These are phyloP conservation scores for Xerocomellus intermedius DNA, from an alignment of 768 basidiomycete species.

Conservation along the genomic window DNA sequence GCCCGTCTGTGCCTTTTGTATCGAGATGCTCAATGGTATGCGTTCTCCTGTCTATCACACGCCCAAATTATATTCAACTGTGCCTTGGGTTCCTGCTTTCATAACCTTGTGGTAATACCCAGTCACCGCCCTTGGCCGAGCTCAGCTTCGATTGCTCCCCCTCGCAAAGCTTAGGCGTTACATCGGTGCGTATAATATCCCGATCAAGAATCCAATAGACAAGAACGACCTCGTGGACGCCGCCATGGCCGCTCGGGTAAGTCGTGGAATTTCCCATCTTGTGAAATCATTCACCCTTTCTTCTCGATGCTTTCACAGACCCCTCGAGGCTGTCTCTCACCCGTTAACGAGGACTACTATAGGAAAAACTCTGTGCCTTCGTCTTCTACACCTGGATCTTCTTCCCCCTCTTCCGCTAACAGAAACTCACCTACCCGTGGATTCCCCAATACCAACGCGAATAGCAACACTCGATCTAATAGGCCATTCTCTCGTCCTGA, in stretches of 20 bases:
- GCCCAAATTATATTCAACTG: background rate
- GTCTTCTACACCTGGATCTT: slow-evolving; percentile 7
- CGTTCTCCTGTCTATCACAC: background rate
- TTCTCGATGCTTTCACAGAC: slow-evolving; percentile 36
- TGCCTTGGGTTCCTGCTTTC: background rate
- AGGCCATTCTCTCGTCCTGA: slow-evolving; percentile 61
- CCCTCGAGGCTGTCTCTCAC: slow-evolving; percentile 59
- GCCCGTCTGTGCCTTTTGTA: slow-evolving; percentile 71
- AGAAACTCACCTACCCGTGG: slow-evolving; percentile 16
- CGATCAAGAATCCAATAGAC: slow-evolving; percentile 60
- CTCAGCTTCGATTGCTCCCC: slow-evolving; percentile 53
- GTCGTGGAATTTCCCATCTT: slow-evolving; percentile 20
- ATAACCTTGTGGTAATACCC: background rate
- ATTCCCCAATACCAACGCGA: slow-evolving; percentile 4
- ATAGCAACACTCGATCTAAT: slow-evolving; percentile 24
- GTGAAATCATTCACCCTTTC: background rate
- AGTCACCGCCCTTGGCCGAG: slow-evolving; percentile 71
- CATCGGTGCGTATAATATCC: slow-evolving; percentile 66
- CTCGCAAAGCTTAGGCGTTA: slow-evolving; percentile 68
- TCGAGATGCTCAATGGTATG: slow-evolving; percentile 66
- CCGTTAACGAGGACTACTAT: slow-evolving; percentile 54
- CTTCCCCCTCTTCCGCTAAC: slow-evolving; percentile 15
- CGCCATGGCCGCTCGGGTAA: slow-evolving; percentile 50
- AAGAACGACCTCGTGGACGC: slow-evolving; percentile 77
- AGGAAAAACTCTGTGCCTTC: slow-evolving; percentile 31